Evolutionary conservation across 73 alveolate species (phyloP).

Genomic region (Paramecium primaurelia): DNA sequence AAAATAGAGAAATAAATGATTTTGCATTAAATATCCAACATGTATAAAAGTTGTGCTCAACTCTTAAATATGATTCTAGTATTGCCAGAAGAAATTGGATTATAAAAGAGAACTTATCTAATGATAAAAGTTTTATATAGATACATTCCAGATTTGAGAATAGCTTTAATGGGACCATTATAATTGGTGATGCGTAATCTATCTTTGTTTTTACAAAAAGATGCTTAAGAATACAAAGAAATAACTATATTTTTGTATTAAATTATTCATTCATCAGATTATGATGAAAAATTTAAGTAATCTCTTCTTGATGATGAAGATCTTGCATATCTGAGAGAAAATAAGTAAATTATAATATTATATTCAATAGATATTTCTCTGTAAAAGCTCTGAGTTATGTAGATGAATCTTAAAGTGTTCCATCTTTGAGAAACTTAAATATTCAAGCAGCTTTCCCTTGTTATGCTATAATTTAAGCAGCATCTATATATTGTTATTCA

Average conservation of each 20-base stretch:
- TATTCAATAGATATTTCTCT: not conserved
- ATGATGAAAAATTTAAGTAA: conserved; percentile 1
- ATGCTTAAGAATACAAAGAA: not conserved
- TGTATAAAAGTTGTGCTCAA: not conserved
- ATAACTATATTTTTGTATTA: not conserved
- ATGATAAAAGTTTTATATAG: not conserved
- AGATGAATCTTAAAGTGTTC: not conserved
- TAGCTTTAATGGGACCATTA: not conserved
- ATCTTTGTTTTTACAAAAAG: not conserved
- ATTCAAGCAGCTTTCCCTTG: conserved; percentile 1
- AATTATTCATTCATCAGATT: not conserved
- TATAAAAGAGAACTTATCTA: not conserved
- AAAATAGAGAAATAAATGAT: not conserved
- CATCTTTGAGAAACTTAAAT: not conserved
- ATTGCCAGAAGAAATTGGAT: not conserved
- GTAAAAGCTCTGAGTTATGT: conserved; percentile 9
- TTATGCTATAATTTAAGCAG: conserved; percentile 4
- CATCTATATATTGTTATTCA: conserved; percentile 22
- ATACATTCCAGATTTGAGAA: not conserved
- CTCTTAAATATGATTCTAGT: not conserved
- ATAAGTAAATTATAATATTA: not conserved
- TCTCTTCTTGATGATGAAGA: conserved; percentile 4
- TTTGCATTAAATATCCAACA: not conserved
- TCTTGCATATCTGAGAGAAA: conserved; percentile 13
- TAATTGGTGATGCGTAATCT: conserved; percentile 8